These are phyloP conservation scores for Nicotiana obtusifolia DNA, from an alignment of 257 asterid genomes.

Conservation along the genomic window DNA sequence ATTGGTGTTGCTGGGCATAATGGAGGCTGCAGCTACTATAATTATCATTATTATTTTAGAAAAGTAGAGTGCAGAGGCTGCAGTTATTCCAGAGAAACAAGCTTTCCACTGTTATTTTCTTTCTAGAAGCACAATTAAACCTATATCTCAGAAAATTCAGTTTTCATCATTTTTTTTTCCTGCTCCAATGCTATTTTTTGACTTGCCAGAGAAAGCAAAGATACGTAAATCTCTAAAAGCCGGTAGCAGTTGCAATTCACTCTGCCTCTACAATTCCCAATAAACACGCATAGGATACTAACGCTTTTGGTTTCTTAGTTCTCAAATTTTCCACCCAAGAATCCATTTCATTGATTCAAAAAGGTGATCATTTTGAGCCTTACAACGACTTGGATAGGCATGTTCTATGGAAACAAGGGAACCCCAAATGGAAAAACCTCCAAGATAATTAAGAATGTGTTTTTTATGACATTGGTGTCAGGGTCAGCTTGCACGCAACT, in stretches of 20 bases:
- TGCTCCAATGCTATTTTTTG: background rate
- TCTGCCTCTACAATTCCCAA: background rate
- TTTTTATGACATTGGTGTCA: no score
- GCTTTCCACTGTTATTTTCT: background rate
- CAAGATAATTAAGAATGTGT: no score
- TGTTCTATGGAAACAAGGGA: background rate
- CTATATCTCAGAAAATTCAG: background rate
- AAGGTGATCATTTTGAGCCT: background rate
- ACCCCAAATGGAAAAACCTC: no score
- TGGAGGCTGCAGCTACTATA: background rate
- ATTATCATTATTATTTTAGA: background rate
- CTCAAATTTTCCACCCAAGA: background rate
- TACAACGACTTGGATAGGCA: background rate
- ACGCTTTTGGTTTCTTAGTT: background rate
- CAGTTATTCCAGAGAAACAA: background rate
- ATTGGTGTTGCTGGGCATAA: background rate
- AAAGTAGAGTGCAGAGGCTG: background rate
- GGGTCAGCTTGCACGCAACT: no score
- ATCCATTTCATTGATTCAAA: background rate
- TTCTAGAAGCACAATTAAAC: background rate
- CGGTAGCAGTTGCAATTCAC: background rate
- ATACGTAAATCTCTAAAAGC: background rate
- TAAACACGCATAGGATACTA: background rate
- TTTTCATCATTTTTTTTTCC: background rate
- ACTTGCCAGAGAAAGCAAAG: constrained; percentile 4